Base-by-base conservation (phyloP, 2,329 filamentous ascomycete species). In the Nannizziopsis arthrosporioides region DNA sequence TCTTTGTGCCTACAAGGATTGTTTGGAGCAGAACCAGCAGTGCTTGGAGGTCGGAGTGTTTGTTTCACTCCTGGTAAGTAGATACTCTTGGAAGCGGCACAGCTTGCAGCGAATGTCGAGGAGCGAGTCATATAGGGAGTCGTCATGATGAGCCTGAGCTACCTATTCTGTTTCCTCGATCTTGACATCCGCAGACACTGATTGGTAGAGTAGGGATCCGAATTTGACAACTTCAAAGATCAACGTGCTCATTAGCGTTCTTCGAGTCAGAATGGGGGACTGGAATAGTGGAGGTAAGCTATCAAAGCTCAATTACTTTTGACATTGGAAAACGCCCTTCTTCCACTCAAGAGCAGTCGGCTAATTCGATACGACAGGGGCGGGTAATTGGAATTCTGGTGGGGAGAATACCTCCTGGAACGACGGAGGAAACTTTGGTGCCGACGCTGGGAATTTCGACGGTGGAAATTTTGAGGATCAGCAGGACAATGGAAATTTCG, bases 381-480 rank as follows among this genome's bases (percentile, higher is more conserved):
- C 22, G 4, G 7, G 22, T 34, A 42, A 22, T 12, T 47, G 45
- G 45, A 47, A 47, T 19, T 27, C 8, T 17, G 45, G 45, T n/a
- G 44, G 22, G 9, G 14, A 11, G 12, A 39, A 30, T 11, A 42
- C 42, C 42, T 14, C 40, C 12, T 50, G 48, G 50, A 51, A 54
- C 27, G 51, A 51, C 7, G 50, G 40, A 17, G 46, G 32, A 27
- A 27, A 27, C 11, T 50, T 42, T 43, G 52, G 31, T 18, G 27
- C 17, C 43, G 51, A 39, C 7, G 40, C 30, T 40, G 44, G 35
- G 18, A n/a, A 44, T 18, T 17, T 9, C 34, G 12, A 50, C 22
- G 22, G 22, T 27, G 37, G 52, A 50, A 53, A 37, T 19, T 10
- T 40, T 48, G 22, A 27, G 22, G 22, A 3, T 27, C 22, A 27